Evolutionary conservation across 2,329 filamentous ascomycete genomes (phyloP).

Genomic region (Periconia macrospinosa): DNA sequence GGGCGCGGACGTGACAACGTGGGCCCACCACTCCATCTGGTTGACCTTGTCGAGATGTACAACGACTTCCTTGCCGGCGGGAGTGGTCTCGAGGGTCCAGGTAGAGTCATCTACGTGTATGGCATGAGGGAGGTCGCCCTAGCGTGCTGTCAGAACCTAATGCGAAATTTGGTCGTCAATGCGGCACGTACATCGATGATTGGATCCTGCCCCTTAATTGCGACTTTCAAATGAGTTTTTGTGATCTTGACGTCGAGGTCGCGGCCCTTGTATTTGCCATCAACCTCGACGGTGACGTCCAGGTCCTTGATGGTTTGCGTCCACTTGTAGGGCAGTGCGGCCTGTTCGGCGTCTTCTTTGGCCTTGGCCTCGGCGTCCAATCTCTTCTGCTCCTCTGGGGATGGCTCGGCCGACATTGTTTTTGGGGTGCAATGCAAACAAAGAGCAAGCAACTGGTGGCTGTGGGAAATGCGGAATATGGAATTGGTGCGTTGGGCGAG

Average conservation of each 20-base stretch:
- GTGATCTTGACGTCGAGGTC: slow-evolving; percentile 84
- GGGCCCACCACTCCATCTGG: slow-evolving; percentile 98
- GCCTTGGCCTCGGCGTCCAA: slow-evolving; percentile 63
- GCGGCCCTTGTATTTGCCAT: slow-evolving; percentile 78
- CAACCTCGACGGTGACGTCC: slow-evolving; percentile 76
- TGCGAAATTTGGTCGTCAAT: background rate
- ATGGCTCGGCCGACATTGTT: slow-evolving; percentile 47
- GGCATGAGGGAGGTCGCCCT: slow-evolving; percentile 84
- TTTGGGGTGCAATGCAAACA: background rate
- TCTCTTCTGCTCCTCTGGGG: slow-evolving; percentile 57
- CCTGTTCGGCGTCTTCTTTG: slow-evolving; percentile 85
- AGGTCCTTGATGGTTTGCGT: slow-evolving; percentile 88
- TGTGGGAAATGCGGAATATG: background rate
- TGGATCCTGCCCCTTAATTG: slow-evolving; percentile 84
- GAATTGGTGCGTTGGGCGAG: slow-evolving; percentile 1
- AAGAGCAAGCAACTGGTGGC: background rate
- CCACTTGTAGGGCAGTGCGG: slow-evolving; percentile 94
- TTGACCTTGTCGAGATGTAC: slow-evolving; percentile 94
- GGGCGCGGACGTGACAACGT: slow-evolving; percentile 83
- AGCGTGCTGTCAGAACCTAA: slow-evolving; percentile 11
- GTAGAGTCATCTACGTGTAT: slow-evolving; percentile 86
- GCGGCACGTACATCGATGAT: slow-evolving; percentile 69
- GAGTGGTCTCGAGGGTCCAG: slow-evolving; percentile 80
- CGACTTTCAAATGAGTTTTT: slow-evolving; percentile 75
- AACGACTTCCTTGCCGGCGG: slow-evolving; percentile 71